These are phyloP conservation scores for Aspergillus versicolor DNA, from an alignment of 2,329 filamentous ascomycete genomes.

Conservation along the genomic window DNA sequence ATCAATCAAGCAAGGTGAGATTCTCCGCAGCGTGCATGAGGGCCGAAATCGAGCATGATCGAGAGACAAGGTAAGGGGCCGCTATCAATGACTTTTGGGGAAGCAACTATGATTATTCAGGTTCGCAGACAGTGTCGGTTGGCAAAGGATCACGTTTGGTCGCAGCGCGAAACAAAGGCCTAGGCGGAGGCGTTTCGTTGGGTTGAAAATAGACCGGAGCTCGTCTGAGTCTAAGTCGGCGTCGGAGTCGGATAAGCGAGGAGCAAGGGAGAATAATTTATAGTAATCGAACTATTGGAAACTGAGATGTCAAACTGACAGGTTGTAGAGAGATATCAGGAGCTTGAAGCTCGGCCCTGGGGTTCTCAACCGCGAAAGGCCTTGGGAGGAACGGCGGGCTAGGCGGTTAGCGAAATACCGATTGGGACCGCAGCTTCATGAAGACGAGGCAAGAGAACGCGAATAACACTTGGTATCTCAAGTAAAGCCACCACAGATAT, in stretches of 20 bases:
- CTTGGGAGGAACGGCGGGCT: constrained; percentile 3
- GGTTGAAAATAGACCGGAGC: constrained; percentile 14
- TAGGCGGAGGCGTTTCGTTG: constrained; percentile 11
- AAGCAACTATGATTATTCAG: neutral
- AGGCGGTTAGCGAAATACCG: constrained; percentile 18
- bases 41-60: constrained; percentile 22
- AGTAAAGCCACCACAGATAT: neutral
- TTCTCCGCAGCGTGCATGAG: constrained; percentile 13
- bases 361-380: neutral
- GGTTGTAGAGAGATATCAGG: constrained; percentile 10
- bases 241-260: constrained; percentile 1
- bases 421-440: constrained; percentile 15
- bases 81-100: neutral
- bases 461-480: neutral
- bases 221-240: neutral
- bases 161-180: constrained; percentile 14
- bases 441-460: neutral
- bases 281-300: constrained; percentile 1
- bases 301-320: constrained; percentile 19
- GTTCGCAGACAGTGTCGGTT: neutral
- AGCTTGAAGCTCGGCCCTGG: constrained; percentile 3
- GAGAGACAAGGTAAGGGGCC: constrained; percentile 11
- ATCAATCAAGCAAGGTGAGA: constrained; percentile 18
- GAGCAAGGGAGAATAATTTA: constrained; percentile 10
- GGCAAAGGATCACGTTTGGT: constrained; percentile 1